Base-by-base conservation (phyloP, 2,329 filamentous ascomycete genomes). In the Fusarium paranaense region DNA sequence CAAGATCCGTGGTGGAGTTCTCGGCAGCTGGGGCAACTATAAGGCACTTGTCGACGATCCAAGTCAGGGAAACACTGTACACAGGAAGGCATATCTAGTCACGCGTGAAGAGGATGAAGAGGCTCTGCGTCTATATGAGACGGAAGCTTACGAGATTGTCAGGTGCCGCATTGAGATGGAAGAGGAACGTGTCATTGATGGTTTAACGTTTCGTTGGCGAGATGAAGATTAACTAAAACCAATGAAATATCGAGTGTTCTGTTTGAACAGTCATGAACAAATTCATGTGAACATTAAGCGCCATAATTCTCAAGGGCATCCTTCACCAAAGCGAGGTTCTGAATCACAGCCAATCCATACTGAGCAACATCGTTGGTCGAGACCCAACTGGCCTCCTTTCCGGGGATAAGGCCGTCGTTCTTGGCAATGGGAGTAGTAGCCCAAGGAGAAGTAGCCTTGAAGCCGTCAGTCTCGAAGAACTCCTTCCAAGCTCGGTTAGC, bases 361-460 rank as follows among this genome's bases (percentile, higher is more conserved):
- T 88, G 83, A 0, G 89, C 88, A 7, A 86, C 83, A 47, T 87
- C 87, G 72, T 91, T 91, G 0, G 89, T 90, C 2, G 85, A 84
- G 1, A 91, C 74, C 89, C 89, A 91, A 0, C 82, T 78, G 0
- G 88, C 89, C 79, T 91, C 89, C 20, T 90, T 86, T 0, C 90
- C 83, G 0, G 86, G 83, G 3, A 82, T 76, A 11, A 90, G 72
- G 2, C 87, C 86, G 6, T 80, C 79, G 45, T 85, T 85, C 0
- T 85, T 86, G 11, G 81, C 80, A 2, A 90, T 72, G 4, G 70
- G 75, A 20, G 80, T 82, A 4, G 82, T 84, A 5, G 73, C 52
- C 82, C 85, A 87, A 0, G 82, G 73, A 20, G 76, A 72, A 0
- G 70, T 74, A 1, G 82, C 80, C 69, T 81, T 82, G 8, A 86